Evolutionary conservation across 1,139 yeast species (phyloP).

Genomic region (Geotrichum carabidarum): DNA sequence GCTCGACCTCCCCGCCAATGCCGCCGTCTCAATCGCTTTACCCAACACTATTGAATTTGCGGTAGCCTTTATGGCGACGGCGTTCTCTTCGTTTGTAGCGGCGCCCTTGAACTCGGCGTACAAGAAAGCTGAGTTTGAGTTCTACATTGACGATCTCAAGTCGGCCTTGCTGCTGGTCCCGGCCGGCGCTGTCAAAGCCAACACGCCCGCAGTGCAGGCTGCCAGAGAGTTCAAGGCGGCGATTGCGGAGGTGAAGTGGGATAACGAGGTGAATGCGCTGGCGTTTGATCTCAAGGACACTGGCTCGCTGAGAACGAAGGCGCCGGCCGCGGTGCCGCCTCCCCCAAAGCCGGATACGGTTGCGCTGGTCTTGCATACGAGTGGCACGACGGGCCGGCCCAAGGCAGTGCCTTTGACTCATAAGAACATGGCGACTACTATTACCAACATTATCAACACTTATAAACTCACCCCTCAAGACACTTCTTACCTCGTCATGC

Average conservation of each 20-base stretch:
- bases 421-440: conserved; percentile 53
- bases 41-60: conserved; percentile 57
- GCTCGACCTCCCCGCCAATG: conserved; percentile 36
- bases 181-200: conserved; percentile 40
- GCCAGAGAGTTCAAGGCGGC: conserved; percentile 46
- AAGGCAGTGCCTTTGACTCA: conserved; percentile 67
- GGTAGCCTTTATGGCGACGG: conserved; percentile 49
- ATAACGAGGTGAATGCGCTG: conserved; percentile 28
- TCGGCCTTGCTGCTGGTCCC: conserved; percentile 55
- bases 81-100: conserved; percentile 52
- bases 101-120: conserved; percentile 63
- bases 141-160: conserved; percentile 55
- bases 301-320: conserved; percentile 22
- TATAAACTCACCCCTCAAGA: conserved; percentile 48
- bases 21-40: conserved; percentile 54
- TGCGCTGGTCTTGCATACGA: conserved; percentile 61
- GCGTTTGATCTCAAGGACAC: conserved; percentile 27
- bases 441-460: conserved; percentile 52
- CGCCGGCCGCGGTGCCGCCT: conserved; percentile 37
- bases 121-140: conserved; percentile 55
- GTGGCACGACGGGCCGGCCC: conserved; percentile 70
- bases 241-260: conserved; percentile 50
- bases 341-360: conserved; percentile 44
- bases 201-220: conserved; percentile 46
- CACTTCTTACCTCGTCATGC: conserved; percentile 61